Base-by-base conservation (phyloP, 225 moss, liverwort and hornwort genomes). In the Rhytidiadelphus loreus region DNA sequence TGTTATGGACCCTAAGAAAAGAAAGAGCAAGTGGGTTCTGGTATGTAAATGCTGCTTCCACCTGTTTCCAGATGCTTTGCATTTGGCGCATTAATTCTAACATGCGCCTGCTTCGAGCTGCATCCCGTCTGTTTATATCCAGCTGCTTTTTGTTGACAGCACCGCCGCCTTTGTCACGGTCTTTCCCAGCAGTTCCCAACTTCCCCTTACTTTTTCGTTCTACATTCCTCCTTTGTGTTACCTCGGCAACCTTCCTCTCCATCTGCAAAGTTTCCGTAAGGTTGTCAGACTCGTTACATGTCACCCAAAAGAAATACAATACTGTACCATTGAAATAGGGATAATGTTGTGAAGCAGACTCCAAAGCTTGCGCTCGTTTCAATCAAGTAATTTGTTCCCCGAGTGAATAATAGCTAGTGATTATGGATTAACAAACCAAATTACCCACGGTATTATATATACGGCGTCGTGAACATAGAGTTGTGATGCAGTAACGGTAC, bases 81-180 rank as follows among this genome's bases (percentile, higher is more conserved):
- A 95, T 77, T 82, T 99, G 99, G 70, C 97, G 97, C 93, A 96
- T 93, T 11, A 99, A 92, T 86, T 97, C 99, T 88, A 93, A 92
- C 97, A 97, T 97, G 65, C 99, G 99, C 87, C 94, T 96, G 56
- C 89, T 93, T 80, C 97, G 96, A 89, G 94, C 94, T 89, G 95
- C 95, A 82, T 99, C 96, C 77, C 97, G 94, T 83, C 93, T 94
- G 55, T 92, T 91, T 58, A 88, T 76, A 46, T 97, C 97, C 81
- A 94, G 76, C 90, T 98, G 95, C 91, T 94, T 98, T 90, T 91
- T 96, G 82, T 83, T 90, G 81, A 86, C 80, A 66, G 77, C 82
- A 86, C 93, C 93, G 33, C 94, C 94, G 35, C 97, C 98, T 93
- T 96, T 97, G 82, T 99, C 99, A 63, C 96, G 94, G 86, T 99